These are phyloP conservation scores for Pseudogymnoascus sp. DNA, from an alignment of 2,329 filamentous ascomycete species.

Conservation along the genomic window DNA sequence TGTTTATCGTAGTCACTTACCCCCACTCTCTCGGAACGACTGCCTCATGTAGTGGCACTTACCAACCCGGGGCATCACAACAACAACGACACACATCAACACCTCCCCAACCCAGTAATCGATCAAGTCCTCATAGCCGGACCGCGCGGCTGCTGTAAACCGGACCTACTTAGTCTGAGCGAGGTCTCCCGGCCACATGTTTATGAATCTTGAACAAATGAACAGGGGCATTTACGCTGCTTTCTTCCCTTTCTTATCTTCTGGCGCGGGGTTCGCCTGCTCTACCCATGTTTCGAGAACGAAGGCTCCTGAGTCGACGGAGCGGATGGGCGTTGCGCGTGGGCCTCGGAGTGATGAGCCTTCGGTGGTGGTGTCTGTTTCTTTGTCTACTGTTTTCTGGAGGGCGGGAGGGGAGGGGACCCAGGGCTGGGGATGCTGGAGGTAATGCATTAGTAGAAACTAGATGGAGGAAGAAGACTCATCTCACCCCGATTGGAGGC, in stretches of 20 bases:
- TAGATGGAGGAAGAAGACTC: slow-evolving; percentile 2
- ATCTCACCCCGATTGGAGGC: slow-evolving; percentile 49
- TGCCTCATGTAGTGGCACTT: neutral
- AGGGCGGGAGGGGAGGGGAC: slow-evolving; percentile 44
- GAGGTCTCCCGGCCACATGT: neutral
- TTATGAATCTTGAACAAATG: neutral
- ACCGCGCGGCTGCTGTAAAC: neutral
- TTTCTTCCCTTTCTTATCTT: neutral
- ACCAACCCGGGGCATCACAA: neutral
- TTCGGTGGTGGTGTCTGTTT: slow-evolving; percentile 21
- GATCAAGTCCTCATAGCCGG: neutral
- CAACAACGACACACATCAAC: neutral
- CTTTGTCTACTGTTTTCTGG: slow-evolving; percentile 29
- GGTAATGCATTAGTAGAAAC: slow-evolving; percentile 10
- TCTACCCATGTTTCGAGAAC: slow-evolving; percentile 64
- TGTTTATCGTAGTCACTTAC: too few relatives aligned
- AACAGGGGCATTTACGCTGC: neutral
- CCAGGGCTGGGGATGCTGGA: slow-evolving; percentile 54
- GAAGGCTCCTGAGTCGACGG: slow-evolving; percentile 57
- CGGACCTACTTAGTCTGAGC: neutral
- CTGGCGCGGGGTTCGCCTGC: slow-evolving; percentile 37
- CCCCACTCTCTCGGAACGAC: too few relatives aligned
- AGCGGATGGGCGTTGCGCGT: slow-evolving; percentile 52
- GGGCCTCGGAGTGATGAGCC: slow-evolving; percentile 40
- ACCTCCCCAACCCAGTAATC: neutral